These are phyloP conservation scores for Microbotryum scabiosae DNA, from an alignment of 1,284 basidiomycete species.

Conservation along the genomic window DNA sequence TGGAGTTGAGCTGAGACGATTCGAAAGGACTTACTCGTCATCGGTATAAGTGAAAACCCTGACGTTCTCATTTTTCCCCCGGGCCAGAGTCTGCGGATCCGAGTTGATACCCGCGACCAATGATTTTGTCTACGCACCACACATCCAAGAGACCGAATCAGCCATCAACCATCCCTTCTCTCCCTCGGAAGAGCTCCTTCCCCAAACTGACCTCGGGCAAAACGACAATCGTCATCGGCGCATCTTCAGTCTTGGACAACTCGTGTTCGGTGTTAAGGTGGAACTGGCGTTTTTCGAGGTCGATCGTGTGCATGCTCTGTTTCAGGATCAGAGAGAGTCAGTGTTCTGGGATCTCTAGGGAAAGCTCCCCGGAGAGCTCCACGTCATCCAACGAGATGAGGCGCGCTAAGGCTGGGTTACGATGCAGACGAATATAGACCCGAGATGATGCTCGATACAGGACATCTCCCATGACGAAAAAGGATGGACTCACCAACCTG, in stretches of 20 bases:
- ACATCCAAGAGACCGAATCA: neutral
- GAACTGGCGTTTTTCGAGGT: slow-evolving; percentile 41
- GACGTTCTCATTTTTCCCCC: slow-evolving; percentile 70
- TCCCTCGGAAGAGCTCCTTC: neutral
- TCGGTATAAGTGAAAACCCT: slow-evolving; percentile 58
- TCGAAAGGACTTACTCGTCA: slow-evolving; percentile 47
- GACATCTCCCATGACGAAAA: neutral
- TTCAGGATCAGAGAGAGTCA: neutral
- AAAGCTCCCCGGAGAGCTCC: neutral
- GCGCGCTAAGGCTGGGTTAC: too few species aligned
- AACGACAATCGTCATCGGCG: slow-evolving; percentile 83
- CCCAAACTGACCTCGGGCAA: slow-evolving; percentile 50
- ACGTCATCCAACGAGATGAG: too few species aligned
- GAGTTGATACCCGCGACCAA: slow-evolving; percentile 81
- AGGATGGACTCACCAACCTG: slow-evolving; percentile 59
- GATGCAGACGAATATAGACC: neutral
- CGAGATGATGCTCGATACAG: neutral
- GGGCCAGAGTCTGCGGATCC: slow-evolving; percentile 52
- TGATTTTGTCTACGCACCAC: slow-evolving; percentile 43
- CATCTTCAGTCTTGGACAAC: slow-evolving; percentile 72
- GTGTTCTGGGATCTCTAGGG: neutral
- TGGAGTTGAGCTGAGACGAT: slow-evolving; percentile 24
- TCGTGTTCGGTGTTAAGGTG: slow-evolving; percentile 59
- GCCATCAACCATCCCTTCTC: neutral
- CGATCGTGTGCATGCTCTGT: slow-evolving; percentile 27